A percentile compares a stretch with the other conserved stretches of the same genome.
Conservation (phyloP, 1,139 yeast genomes). For the Magnusiomyces starmeri region DNA sequence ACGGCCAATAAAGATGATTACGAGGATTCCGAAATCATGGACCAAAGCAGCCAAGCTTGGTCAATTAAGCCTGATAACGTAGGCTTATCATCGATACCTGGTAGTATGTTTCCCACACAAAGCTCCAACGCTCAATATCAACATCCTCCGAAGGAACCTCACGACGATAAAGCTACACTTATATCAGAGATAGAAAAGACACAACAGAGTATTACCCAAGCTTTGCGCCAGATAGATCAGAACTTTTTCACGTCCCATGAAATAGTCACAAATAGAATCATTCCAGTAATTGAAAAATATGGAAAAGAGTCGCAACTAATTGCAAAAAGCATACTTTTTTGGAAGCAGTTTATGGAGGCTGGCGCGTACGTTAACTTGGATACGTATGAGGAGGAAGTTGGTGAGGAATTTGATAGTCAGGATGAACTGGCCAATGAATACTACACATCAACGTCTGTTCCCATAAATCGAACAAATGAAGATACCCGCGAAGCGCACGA, state of each 20-base stretch:
- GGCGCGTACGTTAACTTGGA: constrained; percentile 63
- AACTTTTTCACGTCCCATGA: constrained; percentile 59
- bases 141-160: background rate
- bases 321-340: constrained; percentile 56
- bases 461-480: constrained; percentile 11
- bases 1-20: too few species aligned
- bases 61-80: too few species aligned
- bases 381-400: constrained; percentile 46
- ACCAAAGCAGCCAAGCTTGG: too few species aligned
- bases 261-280: constrained; percentile 51
- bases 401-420: constrained; percentile 15
- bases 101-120: too few species aligned
- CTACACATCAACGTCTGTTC: constrained; percentile 3
- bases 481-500: constrained; percentile 10
- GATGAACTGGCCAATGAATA: constrained; percentile 1
- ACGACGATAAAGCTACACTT: background rate
- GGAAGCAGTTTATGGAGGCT: constrained; percentile 71
- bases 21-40: too few species aligned
- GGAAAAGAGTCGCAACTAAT: constrained; percentile 48
- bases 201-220: constrained; percentile 75
- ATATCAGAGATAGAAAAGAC: constrained; percentile 55
- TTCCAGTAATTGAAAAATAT: constrained; percentile 56
- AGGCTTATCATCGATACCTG: too few species aligned
- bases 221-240: constrained; percentile 72
- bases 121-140: background rate